A percentile compares a stretch with the other conserved stretches of the same genome.
Conservation (phyloP, 495 filamentous ascomycete species). For the Penicillium cataractarum region DNA sequence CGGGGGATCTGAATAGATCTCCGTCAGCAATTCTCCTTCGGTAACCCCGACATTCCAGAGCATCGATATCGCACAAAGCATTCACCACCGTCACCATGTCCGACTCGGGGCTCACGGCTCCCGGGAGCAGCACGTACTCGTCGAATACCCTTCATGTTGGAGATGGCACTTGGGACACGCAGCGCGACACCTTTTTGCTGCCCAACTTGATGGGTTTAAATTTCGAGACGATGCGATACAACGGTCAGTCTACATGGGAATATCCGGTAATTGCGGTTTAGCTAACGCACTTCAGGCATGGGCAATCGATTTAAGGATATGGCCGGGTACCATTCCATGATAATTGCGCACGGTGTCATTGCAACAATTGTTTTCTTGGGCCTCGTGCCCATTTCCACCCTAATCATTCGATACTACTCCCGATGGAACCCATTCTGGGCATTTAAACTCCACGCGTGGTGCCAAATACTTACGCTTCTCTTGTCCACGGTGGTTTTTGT, state of each 20-base stretch:
- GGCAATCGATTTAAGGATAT: slow-evolving; percentile 82
- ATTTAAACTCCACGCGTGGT: slow-evolving; percentile 80
- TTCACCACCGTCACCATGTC: slow-evolving; percentile 37
- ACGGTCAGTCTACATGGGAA: slow-evolving; percentile 62
- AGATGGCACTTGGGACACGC: slow-evolving; percentile 89
- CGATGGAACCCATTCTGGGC: slow-evolving; percentile 63
- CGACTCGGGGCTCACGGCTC: slow-evolving; percentile 62
- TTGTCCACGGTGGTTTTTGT: slow-evolving; percentile 34
- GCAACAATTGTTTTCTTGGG: slow-evolving; percentile 87
- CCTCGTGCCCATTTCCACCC: slow-evolving; percentile 76
- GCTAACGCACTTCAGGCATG: slow-evolving; percentile 66
- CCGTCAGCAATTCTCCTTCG: slow-evolving; percentile 35
- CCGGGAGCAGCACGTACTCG: slow-evolving; percentile 80
- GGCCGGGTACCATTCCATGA: slow-evolving; percentile 74
- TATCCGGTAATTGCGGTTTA: not conserved
- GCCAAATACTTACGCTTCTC: slow-evolving; percentile 72
- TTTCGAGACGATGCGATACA: slow-evolving; percentile 93
- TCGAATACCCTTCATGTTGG: slow-evolving; percentile 85
- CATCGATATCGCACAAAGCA: slow-evolving; percentile 34
- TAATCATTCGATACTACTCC: slow-evolving; percentile 76
- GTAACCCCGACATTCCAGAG: slow-evolving; percentile 6
- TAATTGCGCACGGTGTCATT: slow-evolving; percentile 82
- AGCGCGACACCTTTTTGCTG: slow-evolving; percentile 82
- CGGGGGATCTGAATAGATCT: slow-evolving; percentile 55
- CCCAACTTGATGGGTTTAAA: slow-evolving; percentile 87